Base-by-base conservation (phyloP, 495 filamentous ascomycete genomes). In the Podospora comata region DNA sequence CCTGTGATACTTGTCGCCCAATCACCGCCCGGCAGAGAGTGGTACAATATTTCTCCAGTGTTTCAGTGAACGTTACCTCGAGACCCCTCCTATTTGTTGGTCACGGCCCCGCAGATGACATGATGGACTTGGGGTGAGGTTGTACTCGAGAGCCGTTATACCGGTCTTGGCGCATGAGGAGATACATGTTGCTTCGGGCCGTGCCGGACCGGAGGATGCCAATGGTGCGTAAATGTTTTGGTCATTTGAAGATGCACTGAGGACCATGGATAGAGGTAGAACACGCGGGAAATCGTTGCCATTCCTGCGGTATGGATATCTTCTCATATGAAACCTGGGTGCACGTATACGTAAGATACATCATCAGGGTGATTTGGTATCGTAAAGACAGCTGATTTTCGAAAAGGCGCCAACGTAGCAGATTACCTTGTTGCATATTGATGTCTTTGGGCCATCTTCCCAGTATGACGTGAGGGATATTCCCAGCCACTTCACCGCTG, bases 31-130 rank as follows among this genome's bases (percentile, higher is more conserved):
- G 6, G 6, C 54, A 48, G 39, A 48, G 5, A 3, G 39, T 58
- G 55, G 55, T 26, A 58, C n/a, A 58, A 58, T 58, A 58, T 58
- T 58, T 58, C 55, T 58, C 23, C 55, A 48, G 7, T 11, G 39
- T 48, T 48, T 48, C 39, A 48, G 5, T 48, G 39, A 48, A 48
- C 39, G 39, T 48, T 48, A 48, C 39, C 39, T 48, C 39, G 2
- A 48, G 7, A 18, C 39, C 39, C 39, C 39, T 48, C 39, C 15
- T 48, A 48, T 48, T 48, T 48, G 39, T 48, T 48, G 9, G 39
- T 48, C 13, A 48, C 13, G 39, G 7, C 39, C 39, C 39, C 39
- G 39, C 39, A 48, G 9, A 13, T 48, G 39, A 48, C 13, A 48
- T 48, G 39, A 48, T 48, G 13, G 39, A 48, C 15, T 48, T 6